phyloP scores from a whole-genome alignment of 805 yeast genomes.

The Lipomyces spencermartinsiae region DNA sequence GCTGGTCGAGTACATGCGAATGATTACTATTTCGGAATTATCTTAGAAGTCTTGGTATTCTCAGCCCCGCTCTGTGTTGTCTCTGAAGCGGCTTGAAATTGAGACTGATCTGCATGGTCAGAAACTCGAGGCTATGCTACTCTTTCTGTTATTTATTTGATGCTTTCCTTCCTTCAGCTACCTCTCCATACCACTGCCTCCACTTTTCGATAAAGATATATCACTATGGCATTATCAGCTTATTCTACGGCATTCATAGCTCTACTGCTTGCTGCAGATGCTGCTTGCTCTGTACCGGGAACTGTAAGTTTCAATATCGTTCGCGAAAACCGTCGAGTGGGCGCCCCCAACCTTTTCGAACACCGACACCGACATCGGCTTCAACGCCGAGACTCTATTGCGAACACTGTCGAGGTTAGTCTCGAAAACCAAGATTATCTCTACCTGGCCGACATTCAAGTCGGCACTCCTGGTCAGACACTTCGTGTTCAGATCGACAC shows the following conservation, averaged over 20 bases:
- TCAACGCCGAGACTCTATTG: conserved; percentile 7
- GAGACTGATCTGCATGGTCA: too few species aligned
- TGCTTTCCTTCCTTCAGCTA: not conserved
- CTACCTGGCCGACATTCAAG: conserved; percentile 44
- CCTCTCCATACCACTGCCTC: not conserved
- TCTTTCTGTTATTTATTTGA: not conserved
- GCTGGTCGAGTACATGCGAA: too few species aligned
- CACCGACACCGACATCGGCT: conserved; percentile 19
- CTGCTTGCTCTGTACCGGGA: conserved; percentile 8
- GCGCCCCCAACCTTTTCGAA: conserved; percentile 12
- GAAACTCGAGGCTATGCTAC: too few species aligned
- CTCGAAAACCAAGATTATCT: conserved; percentile 36
- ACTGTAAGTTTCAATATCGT: conserved; percentile 26
- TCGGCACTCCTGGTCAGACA: conserved; percentile 65
- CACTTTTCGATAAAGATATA: not conserved
- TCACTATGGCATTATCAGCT: not conserved
- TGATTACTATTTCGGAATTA: too few species aligned
- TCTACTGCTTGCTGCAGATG: not conserved
- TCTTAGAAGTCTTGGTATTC: too few species aligned
- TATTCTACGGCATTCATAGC: conserved; percentile 6
- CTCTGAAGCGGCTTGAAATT: too few species aligned
- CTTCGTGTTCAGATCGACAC: conserved; percentile 69
- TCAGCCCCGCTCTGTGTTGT: too few species aligned
- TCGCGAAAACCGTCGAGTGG: conserved; percentile 17
- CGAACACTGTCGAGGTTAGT: conserved; percentile 22